Evolutionary conservation across 192 early-diverging fungal genomes (phyloP).

Genomic region (Umbelopsis sp.): DNA sequence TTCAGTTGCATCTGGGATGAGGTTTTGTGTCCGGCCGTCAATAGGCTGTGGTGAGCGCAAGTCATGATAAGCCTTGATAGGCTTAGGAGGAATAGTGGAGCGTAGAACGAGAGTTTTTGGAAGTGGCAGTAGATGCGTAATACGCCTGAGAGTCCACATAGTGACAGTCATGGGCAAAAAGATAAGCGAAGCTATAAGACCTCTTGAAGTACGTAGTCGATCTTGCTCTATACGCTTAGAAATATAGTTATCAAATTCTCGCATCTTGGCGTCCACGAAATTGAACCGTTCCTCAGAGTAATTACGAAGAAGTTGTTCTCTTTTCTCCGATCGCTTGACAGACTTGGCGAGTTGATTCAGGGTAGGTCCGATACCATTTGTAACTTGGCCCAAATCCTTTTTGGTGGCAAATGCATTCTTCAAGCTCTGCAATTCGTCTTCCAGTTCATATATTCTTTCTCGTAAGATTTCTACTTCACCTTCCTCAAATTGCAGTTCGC

Average conservation of each 20-base stretch:
- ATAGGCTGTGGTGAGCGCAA: not conserved
- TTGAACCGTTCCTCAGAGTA: conserved; percentile 57
- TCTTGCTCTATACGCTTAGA: conserved; percentile 55
- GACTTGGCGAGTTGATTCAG: conserved; percentile 54
- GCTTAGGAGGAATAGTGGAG: not conserved
- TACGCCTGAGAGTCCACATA: conserved; percentile 31
- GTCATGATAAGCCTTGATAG: conserved; percentile 12
- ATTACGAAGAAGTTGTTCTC: conserved; percentile 48
- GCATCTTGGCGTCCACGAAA: conserved; percentile 51
- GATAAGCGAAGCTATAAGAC: conserved; percentile 36
- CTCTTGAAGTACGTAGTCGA: conserved; percentile 39
- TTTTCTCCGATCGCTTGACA: conserved; percentile 57
- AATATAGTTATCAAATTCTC: conserved; percentile 55
- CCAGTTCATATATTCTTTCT: conserved; percentile 46
- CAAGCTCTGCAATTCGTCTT: conserved; percentile 50
- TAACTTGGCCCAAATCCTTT: conserved; percentile 47
- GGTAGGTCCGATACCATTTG: conserved; percentile 52
- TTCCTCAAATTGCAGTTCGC: conserved; percentile 51
- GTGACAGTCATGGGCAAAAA: conserved; percentile 58
- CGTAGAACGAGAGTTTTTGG: conserved; percentile 2
- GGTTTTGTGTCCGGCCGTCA: not conserved
- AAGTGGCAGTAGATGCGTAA: conserved; percentile 30
- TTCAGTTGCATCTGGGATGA: conserved; percentile 4
- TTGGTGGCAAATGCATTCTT: conserved; percentile 58
- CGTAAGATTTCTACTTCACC: conserved; percentile 50